Conservation (phyloP, 2,329 filamentous ascomycete species). For the Ascocoryne sarcoides region DNA sequence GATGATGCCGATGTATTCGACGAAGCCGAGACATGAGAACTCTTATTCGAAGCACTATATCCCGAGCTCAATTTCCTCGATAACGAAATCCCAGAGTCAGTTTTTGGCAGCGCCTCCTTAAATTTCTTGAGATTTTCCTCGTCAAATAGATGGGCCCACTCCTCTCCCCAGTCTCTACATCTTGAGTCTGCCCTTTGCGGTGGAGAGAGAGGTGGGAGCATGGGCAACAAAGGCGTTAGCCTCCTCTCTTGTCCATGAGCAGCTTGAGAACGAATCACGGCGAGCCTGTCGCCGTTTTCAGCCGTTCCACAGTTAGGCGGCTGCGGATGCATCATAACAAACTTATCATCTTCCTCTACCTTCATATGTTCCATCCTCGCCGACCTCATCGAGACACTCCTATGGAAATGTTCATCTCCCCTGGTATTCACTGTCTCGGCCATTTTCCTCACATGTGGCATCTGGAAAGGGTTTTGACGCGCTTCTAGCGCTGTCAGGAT, state of each 20-base stretch:
- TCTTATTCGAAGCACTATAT: conserved; percentile 12
- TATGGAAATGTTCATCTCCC: conserved; percentile 15
- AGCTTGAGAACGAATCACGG: too few relatives aligned
- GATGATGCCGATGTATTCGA: neutral
- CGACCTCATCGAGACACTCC: conserved; percentile 12
- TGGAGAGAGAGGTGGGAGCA: conserved; percentile 11
- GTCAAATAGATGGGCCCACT: conserved; percentile 16
- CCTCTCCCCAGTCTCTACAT: conserved; percentile 13
- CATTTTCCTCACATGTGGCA: conserved; percentile 8
- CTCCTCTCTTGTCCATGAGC: too few relatives aligned
- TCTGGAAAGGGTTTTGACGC: conserved; percentile 20
- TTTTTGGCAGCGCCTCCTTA: conserved; percentile 8
- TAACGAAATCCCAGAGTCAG: conserved; percentile 18
- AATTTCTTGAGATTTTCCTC: conserved; percentile 2
- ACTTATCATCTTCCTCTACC: too few relatives aligned
- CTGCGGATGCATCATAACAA: too few relatives aligned
- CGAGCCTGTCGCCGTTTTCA: too few relatives aligned
- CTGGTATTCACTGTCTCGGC: conserved; percentile 14
- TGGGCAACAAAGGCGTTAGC: too few relatives aligned
- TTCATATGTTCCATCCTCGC: too few relatives aligned
- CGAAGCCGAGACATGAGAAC: conserved; percentile 8
- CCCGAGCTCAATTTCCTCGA: conserved; percentile 12
- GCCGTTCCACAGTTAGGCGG: too few relatives aligned
- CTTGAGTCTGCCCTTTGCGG: conserved; percentile 2
- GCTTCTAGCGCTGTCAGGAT: conserved; percentile 22